A percentile compares a stretch with the other conserved stretches of the same genome.
Evolutionary conservation across 306 rosid species (phyloP).

Genomic region (Prinsepia uniflora): DNA sequence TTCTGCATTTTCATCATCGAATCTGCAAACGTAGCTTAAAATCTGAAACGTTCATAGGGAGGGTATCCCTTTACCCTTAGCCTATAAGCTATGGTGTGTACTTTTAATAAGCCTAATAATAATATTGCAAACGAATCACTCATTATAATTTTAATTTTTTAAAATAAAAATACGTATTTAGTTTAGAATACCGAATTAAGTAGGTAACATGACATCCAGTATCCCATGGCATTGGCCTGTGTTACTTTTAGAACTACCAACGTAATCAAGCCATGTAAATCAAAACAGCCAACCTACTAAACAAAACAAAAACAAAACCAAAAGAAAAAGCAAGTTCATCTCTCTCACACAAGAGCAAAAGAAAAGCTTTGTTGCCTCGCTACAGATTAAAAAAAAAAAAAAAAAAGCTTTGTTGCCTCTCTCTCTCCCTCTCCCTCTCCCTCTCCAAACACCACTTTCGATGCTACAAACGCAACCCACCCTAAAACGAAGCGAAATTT

Average conservation of each 20-base stretch:
- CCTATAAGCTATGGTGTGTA: neutral
- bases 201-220: neutral
- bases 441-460: constrained; percentile 35
- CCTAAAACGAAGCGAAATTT: constrained; percentile 59
- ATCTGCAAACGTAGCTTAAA: neutral
- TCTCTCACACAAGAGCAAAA: constrained; percentile 34
- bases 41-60: too few species aligned
- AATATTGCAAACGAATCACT: too few species aligned
- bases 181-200: too few species aligned
- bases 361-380: constrained; percentile 23
- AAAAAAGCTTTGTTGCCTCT: too few species aligned
- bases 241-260: neutral
- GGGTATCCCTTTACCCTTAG: too few species aligned
- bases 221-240: neutral
- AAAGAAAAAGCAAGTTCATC: constrained; percentile 24
- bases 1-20: neutral
- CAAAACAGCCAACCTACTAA: constrained; percentile 4
- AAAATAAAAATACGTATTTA: too few species aligned
- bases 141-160: too few species aligned
- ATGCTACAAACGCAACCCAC: constrained; percentile 31
- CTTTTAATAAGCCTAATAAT: too few species aligned
- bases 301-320: constrained; percentile 20
- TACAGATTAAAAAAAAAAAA: too few species aligned
- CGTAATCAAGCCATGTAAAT: neutral
- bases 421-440: constrained; percentile 28